phyloP scores from a whole-genome alignment of 2,329 filamentous ascomycete species.

The Fusarium napiforme region DNA sequence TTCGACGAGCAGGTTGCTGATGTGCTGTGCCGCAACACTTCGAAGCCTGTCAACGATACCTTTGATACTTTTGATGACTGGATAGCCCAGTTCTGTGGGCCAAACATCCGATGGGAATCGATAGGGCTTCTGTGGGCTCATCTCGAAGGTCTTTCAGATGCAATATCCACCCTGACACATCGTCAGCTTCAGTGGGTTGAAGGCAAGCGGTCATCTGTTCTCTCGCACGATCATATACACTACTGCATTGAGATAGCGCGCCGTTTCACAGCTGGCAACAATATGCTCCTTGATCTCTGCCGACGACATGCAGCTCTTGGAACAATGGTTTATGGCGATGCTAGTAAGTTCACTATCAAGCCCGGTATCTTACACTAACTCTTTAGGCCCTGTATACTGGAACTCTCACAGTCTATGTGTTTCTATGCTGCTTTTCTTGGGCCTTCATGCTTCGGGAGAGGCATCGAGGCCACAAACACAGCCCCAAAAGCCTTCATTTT shows the following conservation, averaged over 20 bases:
- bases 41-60: slow-evolving; percentile 50
- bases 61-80: slow-evolving; percentile 49
- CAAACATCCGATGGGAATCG: slow-evolving; percentile 56
- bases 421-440: slow-evolving; percentile 51
- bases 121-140: slow-evolving; percentile 53
- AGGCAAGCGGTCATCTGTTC: not conserved
- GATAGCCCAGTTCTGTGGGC: slow-evolving; percentile 53
- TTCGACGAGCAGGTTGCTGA: slow-evolving; percentile 52
- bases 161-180: slow-evolving; percentile 13
- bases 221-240: slow-evolving; percentile 19
- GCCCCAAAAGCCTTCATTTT: slow-evolving; percentile 43
- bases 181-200: slow-evolving; percentile 20
- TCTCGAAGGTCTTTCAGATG: slow-evolving; percentile 27
- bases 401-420: slow-evolving; percentile 52
- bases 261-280: slow-evolving; percentile 47
- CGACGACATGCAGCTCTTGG: slow-evolving; percentile 49
- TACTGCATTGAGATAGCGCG: slow-evolving; percentile 50
- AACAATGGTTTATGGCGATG: slow-evolving; percentile 54
- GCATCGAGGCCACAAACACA: not conserved
- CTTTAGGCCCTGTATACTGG: slow-evolving; percentile 51
- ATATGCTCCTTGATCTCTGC: slow-evolving; percentile 53
- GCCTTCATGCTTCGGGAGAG: slow-evolving; percentile 46
- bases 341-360: slow-evolving; percentile 46
- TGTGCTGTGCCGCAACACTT: slow-evolving; percentile 53
- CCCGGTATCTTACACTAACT: not conserved